phyloP scores from a whole-genome alignment of 2,329 filamentous ascomycete genomes.

The Trichoderma sp. region DNA sequence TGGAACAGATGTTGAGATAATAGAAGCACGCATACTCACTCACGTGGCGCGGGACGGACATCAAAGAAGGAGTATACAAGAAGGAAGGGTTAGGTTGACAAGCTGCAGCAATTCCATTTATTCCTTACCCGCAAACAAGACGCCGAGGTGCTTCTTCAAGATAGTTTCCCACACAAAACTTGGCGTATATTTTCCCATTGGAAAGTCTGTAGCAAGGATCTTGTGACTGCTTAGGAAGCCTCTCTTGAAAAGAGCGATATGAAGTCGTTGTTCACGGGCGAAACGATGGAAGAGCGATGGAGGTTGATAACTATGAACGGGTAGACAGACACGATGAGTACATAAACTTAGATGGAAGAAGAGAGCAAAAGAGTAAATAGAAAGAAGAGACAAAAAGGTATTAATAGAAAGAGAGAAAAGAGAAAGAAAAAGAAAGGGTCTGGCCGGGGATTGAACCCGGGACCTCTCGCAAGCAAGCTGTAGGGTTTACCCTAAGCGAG shows the following conservation, averaged over 20 bases:
- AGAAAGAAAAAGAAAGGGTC: constrained; percentile 29
- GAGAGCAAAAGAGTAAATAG: background rate
- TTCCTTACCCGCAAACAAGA: background rate
- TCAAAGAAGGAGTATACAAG: background rate
- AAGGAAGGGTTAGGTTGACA: background rate
- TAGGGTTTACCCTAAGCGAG: constrained; percentile 18
- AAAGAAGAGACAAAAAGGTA: background rate
- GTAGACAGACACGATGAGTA: background rate
- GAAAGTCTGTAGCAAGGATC: background rate
- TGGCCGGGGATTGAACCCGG: constrained; percentile 48
- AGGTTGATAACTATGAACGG: background rate
- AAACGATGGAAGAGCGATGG: background rate
- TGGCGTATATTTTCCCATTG: background rate
- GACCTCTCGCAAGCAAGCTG: constrained; percentile 39
- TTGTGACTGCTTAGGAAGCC: background rate
- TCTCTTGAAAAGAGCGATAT: background rate
- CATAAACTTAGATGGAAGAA: background rate
- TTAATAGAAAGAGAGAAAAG: background rate
- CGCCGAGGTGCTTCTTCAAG: background rate
- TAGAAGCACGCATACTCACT: constrained; percentile 1
- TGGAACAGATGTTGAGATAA: background rate
- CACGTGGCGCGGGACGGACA: background rate
- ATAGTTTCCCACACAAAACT: background rate
- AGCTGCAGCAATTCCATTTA: background rate
- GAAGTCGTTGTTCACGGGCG: background rate